Evolutionary conservation across 2,329 filamentous ascomycete species (phyloP).

Genomic region (Clathrospora elynae): DNA sequence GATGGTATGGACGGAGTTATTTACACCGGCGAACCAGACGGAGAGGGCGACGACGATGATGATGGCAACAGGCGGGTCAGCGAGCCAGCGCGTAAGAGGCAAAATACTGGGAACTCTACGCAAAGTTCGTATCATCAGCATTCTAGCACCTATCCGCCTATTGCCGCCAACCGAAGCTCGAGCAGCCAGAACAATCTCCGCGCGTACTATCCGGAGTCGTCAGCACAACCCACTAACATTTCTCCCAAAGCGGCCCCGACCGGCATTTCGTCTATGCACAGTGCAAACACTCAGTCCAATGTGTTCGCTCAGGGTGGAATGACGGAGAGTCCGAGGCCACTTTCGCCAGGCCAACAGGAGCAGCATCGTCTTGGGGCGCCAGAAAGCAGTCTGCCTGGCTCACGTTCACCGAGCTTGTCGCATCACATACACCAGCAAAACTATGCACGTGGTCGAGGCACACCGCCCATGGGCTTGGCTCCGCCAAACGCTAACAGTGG

Average conservation of each 20-base stretch:
- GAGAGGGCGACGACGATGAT: constrained; percentile 61
- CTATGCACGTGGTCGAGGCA: constrained; percentile 60
- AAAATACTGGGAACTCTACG: constrained; percentile 61
- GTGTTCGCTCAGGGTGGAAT: constrained; percentile 74
- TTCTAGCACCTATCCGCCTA: constrained; percentile 77
- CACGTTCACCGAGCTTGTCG: constrained; percentile 69
- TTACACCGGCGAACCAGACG: constrained; percentile 62
- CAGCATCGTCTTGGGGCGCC: constrained; percentile 61
- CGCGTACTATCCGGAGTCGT: constrained; percentile 45
- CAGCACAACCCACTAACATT: constrained; percentile 47
- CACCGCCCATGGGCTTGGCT: constrained; percentile 55
- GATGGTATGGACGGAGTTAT: constrained; percentile 68
- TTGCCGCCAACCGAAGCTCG: constrained; percentile 52
- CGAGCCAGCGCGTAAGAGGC: constrained; percentile 75
- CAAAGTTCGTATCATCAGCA: constrained; percentile 67
- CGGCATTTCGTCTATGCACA: constrained; percentile 45
- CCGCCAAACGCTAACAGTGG: constrained; percentile 50
- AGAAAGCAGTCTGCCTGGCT: constrained; percentile 56
- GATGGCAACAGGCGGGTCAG: constrained; percentile 62
- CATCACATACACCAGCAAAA: constrained; percentile 70
- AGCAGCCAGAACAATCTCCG: constrained; percentile 38
- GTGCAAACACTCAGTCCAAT: constrained; percentile 50
- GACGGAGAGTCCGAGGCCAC: constrained; percentile 85
- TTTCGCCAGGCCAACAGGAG: constrained; percentile 68
- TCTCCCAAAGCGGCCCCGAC: constrained; percentile 47